These are phyloP conservation scores for Scenedesmus sp. DNA, from an alignment of 163 green algal genomes.

Conservation along the genomic window DNA sequence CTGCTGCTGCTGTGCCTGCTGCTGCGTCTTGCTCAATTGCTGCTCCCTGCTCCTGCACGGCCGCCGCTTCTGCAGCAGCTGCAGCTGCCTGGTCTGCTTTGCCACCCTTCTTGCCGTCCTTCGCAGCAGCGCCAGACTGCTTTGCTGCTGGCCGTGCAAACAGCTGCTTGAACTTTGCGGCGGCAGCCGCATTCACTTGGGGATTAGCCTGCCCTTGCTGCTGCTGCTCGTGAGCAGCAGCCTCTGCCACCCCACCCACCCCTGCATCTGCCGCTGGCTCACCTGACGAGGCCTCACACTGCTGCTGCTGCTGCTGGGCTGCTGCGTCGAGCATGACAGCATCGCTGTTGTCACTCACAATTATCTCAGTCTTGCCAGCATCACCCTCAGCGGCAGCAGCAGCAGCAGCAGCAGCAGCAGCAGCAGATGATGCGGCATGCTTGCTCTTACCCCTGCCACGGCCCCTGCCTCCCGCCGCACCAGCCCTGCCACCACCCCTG, in stretches of 20 bases:
- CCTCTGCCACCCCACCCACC: no score
- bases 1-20: conserved; percentile 2
- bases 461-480: conserved; percentile 10
- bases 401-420: conserved; percentile 33
- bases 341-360: not conserved
- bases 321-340: not conserved
- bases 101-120: not conserved
- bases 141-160: conserved; percentile 13
- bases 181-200: conserved; percentile 28
- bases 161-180: conserved; percentile 38
- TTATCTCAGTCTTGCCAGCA: not conserved
- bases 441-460: not conserved
- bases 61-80: not conserved
- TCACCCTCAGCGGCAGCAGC: conserved; percentile 13
- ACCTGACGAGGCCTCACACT: not conserved
- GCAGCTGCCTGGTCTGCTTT: not conserved
- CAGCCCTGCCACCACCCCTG: not conserved
- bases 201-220: conserved; percentile 17
- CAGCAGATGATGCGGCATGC: conserved; percentile 17
- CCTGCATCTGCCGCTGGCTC: not conserved
- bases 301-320: conserved; percentile 6
- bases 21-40: not conserved
- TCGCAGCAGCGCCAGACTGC: not conserved
- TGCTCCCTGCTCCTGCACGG: not conserved
- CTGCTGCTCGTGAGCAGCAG: not conserved